These are phyloP conservation scores for Ogataea pini DNA, from an alignment of 805 yeast species.

Conservation along the genomic window DNA sequence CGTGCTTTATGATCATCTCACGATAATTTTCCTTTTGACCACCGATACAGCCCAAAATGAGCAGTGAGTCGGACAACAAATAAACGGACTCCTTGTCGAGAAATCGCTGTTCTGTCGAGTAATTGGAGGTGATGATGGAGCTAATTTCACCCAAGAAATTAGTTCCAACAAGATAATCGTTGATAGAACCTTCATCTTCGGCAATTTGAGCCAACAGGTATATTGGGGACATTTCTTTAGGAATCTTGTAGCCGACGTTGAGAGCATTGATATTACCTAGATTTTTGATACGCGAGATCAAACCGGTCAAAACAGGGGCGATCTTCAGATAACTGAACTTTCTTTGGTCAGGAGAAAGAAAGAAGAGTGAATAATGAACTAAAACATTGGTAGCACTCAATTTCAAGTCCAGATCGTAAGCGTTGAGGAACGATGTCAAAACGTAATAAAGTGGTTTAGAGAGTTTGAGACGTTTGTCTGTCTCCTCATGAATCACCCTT, in stretches of 20 bases:
- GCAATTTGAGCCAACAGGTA: conserved; percentile 37
- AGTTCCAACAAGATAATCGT: conserved; percentile 36
- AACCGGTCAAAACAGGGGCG: conserved; percentile 26
- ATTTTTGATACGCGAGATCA: conserved; percentile 25
- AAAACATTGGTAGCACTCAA: conserved; percentile 33
- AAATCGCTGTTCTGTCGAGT: conserved; percentile 24
- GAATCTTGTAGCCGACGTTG: conserved; percentile 25
- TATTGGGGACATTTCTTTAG: conserved; percentile 36
- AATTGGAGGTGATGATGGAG: conserved; percentile 31
- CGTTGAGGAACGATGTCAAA: conserved; percentile 26
- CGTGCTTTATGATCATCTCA: conserved; percentile 35
- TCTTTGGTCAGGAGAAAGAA: conserved; percentile 16
- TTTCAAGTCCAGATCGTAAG: conserved; percentile 27
- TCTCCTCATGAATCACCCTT: conserved; percentile 8
- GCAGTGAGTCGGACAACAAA: conserved; percentile 37
- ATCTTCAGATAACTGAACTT: conserved; percentile 25
- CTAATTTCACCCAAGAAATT: conserved; percentile 36
- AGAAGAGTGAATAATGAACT: conserved; percentile 27
- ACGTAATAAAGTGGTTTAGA: conserved; percentile 32
- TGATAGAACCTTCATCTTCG: conserved; percentile 35
- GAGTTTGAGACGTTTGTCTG: conserved; percentile 8
- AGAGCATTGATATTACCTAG: conserved; percentile 19
- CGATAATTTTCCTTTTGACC: conserved; percentile 39
- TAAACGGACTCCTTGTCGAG: conserved; percentile 33
- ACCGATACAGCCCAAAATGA: conserved; percentile 41